Evolutionary conservation across 306 rosid species (phyloP).

Genomic region (Cucurbita ficifolia): DNA sequence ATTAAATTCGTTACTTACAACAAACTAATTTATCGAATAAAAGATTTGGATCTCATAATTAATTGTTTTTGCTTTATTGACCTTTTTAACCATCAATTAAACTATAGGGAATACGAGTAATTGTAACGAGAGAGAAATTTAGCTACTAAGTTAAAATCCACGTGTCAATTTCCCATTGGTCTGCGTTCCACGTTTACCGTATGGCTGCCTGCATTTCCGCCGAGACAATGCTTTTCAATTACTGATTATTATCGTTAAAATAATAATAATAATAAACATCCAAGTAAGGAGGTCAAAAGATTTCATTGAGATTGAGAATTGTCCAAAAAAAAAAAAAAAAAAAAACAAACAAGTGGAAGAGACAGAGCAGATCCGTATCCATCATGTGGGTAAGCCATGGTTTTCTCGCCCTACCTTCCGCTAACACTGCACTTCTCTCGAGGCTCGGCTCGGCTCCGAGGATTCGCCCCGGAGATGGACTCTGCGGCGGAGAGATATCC

Average conservation of each 20-base stretch:
- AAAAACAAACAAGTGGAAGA: background rate
- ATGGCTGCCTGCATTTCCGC: background rate
- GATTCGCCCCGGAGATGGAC: too few relatives aligned
- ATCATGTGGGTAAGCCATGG: slow-evolving; percentile 1
- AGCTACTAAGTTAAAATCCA: background rate
- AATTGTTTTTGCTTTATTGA: background rate
- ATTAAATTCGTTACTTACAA: background rate
- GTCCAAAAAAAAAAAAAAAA: background rate
- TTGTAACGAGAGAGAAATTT: background rate
- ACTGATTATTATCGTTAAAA: background rate
- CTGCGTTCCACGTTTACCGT: background rate
- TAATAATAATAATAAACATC: too few relatives aligned
- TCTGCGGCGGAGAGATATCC: too few relatives aligned
- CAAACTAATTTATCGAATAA: background rate
- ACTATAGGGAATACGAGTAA: background rate
- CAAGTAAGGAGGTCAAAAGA: background rate
- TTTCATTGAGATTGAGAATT: background rate
- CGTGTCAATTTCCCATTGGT: background rate
- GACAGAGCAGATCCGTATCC: background rate
- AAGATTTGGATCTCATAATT: background rate
- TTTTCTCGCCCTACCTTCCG: background rate
- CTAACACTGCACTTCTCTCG: background rate
- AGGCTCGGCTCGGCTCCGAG: background rate
- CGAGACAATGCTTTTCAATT: background rate
- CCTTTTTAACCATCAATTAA: background rate